Evolutionary conservation across 257 asterid genomes (phyloP), one percentile per base, ranked within the genome.

Genomic region (Solanum pimpinellifolium): DNA sequence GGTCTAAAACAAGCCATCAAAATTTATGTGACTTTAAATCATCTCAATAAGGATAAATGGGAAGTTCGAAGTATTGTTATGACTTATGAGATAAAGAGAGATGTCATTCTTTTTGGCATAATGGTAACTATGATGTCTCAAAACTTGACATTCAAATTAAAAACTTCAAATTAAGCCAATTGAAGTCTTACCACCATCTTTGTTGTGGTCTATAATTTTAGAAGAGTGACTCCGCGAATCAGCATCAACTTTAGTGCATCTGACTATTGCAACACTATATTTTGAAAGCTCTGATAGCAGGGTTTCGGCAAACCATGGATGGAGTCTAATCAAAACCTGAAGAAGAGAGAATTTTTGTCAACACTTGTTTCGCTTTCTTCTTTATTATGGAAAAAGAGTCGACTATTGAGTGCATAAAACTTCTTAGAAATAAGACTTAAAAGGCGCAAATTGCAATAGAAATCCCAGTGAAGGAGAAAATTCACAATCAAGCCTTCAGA

Each of bases 291-390:
- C 97, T 2, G 95, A 90, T 25, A 91, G 85, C n/a, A 96, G 98
- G 13, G 98, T 94, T 65, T 94, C 98, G 9, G 90, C 92, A 89
- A 94, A 94, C 97, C 52, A 93, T 81, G 16, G 87, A 90, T 83
- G 89, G 88, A 39, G 87, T 91, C 37, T 87, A 85, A 80, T 56
- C 86, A 85, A 80, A 89, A 89, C 90, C 93, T 87, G 84, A n/a
- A 85, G 62, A 29, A 70, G 39, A 49, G 52, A 89, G n/a, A 83
- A 73, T 42, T 52, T 52, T 52, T 46, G 89, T 62, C 86, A 68
- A 52, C 78, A 85, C 66, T 46, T 46, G 2, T 9, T 78, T 46
- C 65, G 25, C 41, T 75, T 39, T 13, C 2, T 76, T 15, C 60
- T 13, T 76, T 39, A 49, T 49, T 49, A 49, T 49, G 21, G 9